These are phyloP conservation scores for Tetrapisispora taiwanensis DNA, from an alignment of 805 yeast species.

Conservation along the genomic window DNA sequence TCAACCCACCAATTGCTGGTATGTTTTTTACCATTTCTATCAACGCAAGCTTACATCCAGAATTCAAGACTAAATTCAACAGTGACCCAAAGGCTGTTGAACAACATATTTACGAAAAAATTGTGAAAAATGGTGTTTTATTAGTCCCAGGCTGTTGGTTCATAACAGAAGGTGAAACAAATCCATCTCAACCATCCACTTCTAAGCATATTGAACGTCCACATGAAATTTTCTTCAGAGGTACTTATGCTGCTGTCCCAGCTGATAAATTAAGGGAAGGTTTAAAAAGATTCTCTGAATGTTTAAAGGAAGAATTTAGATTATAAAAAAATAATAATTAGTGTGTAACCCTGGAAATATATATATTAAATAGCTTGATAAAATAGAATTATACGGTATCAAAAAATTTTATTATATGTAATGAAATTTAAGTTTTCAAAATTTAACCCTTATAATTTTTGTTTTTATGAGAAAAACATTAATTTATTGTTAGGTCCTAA, in stretches of 20 bases:
- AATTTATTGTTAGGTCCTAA: too few relatives aligned
- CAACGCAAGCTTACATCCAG: constrained; percentile 75
- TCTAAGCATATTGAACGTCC: constrained; percentile 34
- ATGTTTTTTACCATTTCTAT: constrained; percentile 72
- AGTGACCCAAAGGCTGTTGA: constrained; percentile 58
- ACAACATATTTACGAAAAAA: constrained; percentile 49
- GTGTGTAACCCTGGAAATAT: too few relatives aligned
- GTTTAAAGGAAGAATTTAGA: constrained; percentile 46
- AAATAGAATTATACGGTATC: too few relatives aligned
- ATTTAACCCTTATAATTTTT: too few relatives aligned
- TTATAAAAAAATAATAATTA: neutral
- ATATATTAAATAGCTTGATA: too few relatives aligned
- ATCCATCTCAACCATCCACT: constrained; percentile 46
- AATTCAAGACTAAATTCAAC: constrained; percentile 45
- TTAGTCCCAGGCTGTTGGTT: constrained; percentile 85
- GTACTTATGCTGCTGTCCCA: constrained; percentile 80
- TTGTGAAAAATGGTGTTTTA: constrained; percentile 49
- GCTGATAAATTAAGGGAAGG: constrained; percentile 52
- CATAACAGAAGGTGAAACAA: constrained; percentile 44
- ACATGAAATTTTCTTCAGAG: constrained; percentile 61
- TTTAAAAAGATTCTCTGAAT: constrained; percentile 56
- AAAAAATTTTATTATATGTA: too few relatives aligned
- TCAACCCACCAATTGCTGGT: constrained; percentile 67
- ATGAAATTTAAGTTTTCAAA: too few relatives aligned
- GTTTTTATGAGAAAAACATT: too few relatives aligned